Evolutionary conservation across 805 yeast species (phyloP), one percentile per base, ranked within the genome.

Genomic region (Candida nanaspora): DNA sequence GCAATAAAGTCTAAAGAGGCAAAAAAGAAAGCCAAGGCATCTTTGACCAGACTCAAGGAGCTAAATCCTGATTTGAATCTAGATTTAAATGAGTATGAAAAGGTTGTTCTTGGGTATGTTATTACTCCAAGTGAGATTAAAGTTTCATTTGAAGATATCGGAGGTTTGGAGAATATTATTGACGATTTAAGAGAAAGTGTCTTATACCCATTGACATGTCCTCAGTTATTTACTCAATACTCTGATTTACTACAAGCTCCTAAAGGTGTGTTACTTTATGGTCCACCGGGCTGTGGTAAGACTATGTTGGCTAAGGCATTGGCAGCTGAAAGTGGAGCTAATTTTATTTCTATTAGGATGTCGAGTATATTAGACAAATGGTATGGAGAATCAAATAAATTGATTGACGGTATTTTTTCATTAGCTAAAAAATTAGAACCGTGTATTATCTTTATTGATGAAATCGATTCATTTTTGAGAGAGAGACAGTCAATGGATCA

Each of bases 251-350:
- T 91, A 21, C 86, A 84, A 54, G 91, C 96, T 1, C 98, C 98
- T 2, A 88, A 86, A 55, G 98, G 98, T 32, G 97, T 91, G 3
- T 65, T 91, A 28, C 70, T 89, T 37, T 81, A 86, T 56, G 98
- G 98, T 0, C 97, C 98, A 3, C 98, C 98, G 0, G 98, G 98
- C 0, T 91, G 97, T 61, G 98, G 98, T 41, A 91, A 91, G 63
- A 91, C 98, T 3, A 86, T 91, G 96, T 68, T 91, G 51, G 98
- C 97, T 9, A 91, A 89, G 61, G 97, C 97, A 0, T 72, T 91
- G 30, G 98, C 98, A 1, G 74, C 78, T 41, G 96, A 89, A 59
- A 81, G 94, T 49, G 87, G 86, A 1, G 98, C 98, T 0, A 87
- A 82, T 51, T 91, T 91, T 63, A 74, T 91, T 38, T 87, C 89